Evolutionary conservation across 192 early-diverging fungal species (phyloP).

Genomic region (Spizellomyces sp.): DNA sequence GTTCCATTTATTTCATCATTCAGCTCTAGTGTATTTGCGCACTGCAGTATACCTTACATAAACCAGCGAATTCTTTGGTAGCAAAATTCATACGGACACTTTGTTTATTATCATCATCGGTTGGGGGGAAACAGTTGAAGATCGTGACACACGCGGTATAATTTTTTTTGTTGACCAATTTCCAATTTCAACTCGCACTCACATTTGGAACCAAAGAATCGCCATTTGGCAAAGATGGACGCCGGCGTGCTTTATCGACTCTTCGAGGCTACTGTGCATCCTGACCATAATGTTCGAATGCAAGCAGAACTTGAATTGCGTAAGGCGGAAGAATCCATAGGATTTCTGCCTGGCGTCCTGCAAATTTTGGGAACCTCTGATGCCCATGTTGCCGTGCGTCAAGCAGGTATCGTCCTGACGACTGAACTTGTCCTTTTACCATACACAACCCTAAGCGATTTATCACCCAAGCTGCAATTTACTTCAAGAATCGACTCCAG

Average conservation of each 20-base stretch:
- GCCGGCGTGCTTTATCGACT: constrained; percentile 61
- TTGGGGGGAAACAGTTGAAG: no score
- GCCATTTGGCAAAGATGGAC: constrained; percentile 49
- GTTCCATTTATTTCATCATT: no score
- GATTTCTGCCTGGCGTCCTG: constrained; percentile 53
- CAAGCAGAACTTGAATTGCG: constrained; percentile 82
- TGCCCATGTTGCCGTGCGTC: constrained; percentile 32
- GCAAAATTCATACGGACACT: no score
- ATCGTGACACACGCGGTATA: no score
- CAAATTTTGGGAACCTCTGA: constrained; percentile 34
- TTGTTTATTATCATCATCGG: no score
- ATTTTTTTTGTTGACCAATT: no score
- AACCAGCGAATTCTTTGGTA: no score
- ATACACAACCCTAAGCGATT: neutral
- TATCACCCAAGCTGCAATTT: constrained; percentile 62
- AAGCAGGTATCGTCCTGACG: constrained; percentile 38
- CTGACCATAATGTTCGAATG: constrained; percentile 77
- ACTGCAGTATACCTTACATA: no score
- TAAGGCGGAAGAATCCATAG: constrained; percentile 59
- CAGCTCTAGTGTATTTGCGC: no score
- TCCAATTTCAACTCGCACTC: no score
- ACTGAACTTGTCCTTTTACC: neutral
- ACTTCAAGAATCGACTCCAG: constrained; percentile 85
- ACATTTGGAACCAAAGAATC: no score
- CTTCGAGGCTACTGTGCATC: constrained; percentile 77